Evolutionary conservation across 2,329 filamentous ascomycete species (phyloP).

Genomic region (Xylariales sp.): DNA sequence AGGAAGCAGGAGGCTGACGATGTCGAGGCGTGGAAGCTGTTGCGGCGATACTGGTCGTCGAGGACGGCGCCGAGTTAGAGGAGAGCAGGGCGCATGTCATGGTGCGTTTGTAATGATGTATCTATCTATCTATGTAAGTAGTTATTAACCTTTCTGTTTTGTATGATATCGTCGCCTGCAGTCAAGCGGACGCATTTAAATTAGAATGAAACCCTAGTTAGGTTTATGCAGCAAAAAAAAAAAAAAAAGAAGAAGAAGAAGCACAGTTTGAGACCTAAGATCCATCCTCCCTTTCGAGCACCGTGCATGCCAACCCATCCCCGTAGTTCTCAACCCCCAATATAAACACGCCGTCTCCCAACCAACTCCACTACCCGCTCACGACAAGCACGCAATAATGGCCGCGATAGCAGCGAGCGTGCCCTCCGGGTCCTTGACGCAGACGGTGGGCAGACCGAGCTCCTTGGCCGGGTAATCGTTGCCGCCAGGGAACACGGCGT

Average conservation of each 20-base stretch:
- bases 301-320: no score
- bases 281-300: no score
- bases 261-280: no score
- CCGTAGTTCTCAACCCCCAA: not conserved
- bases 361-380: not conserved
- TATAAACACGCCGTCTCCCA: not conserved
- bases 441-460: constrained; percentile 44
- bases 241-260: no score
- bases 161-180: no score
- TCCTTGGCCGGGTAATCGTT: constrained; percentile 54
- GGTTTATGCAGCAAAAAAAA: no score
- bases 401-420: constrained; percentile 41
- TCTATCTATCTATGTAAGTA: no score
- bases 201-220: no score
- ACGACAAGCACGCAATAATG: constrained; percentile 39
- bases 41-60: constrained; percentile 42
- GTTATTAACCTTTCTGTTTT: no score
- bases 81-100: no score
- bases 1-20: constrained; percentile 41
- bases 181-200: no score
- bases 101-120: no score
- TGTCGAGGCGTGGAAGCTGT: constrained; percentile 39
- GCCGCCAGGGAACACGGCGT: constrained; percentile 48
- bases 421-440: constrained; percentile 40
- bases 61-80: constrained; percentile 28